Evolutionary conservation across 768 basidiomycete species (phyloP).

Genomic region (Kwoniella sp.): DNA sequence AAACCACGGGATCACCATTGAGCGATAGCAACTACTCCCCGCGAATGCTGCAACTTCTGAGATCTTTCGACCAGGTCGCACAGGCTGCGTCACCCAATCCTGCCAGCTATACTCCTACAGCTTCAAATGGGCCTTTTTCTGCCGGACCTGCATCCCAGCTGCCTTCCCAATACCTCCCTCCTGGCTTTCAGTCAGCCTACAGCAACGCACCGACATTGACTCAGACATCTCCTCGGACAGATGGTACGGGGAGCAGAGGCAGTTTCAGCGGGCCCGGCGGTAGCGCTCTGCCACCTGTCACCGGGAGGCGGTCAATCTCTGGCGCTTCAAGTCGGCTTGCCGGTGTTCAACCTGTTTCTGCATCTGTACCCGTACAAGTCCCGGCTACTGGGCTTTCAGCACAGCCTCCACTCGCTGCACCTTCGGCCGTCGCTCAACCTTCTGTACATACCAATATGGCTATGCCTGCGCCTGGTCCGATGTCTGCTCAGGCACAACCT

Average conservation of each 20-base stretch:
- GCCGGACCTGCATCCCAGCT: background rate
- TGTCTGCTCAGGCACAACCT: background rate
- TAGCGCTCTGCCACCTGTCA: background rate
- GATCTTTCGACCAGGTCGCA: slow-evolving; percentile 29
- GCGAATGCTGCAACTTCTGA: slow-evolving; percentile 31
- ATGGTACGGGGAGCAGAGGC: slow-evolving; percentile 22
- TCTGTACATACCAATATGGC: background rate
- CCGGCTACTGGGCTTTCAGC: background rate
- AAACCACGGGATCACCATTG: slow-evolving; percentile 22
- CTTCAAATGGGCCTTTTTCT: background rate
- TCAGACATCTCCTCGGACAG: slow-evolving; percentile 30
- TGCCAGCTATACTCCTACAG: background rate
- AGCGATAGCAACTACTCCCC: slow-evolving; percentile 31
- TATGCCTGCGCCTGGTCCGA: background rate
- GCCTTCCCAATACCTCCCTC: background rate
- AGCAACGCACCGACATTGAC: slow-evolving; percentile 8
- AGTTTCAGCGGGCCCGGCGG: slow-evolving; percentile 17
- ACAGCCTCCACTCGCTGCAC: background rate
- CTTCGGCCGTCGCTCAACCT: background rate
- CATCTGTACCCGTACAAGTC: background rate
- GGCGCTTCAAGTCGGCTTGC: slow-evolving; percentile 12
- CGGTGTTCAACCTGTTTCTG: background rate
- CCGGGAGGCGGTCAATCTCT: slow-evolving; percentile 5
- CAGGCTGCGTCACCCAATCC: background rate
- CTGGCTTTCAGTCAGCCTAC: slow-evolving; percentile 2